A percentile compares a stretch with the other conserved stretches of the same genome.
These are phyloP conservation scores for Claviceps digitariae DNA, from an alignment of 2,329 filamentous ascomycete genomes.

Conservation along the genomic window DNA sequence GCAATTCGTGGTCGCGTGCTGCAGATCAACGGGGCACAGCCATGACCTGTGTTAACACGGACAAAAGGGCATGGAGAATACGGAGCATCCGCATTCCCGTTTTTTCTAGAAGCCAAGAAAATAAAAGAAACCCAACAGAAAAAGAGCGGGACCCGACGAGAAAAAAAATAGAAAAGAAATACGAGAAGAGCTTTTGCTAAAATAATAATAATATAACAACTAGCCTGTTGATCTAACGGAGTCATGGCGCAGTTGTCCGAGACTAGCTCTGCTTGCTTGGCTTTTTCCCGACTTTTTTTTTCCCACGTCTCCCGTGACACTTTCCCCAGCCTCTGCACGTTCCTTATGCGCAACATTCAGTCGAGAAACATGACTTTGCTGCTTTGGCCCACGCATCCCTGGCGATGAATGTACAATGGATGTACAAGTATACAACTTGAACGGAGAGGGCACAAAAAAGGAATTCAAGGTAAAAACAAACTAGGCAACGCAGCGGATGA, in stretches of 20 bases:
- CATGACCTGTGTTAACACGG: not conserved
- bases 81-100: not conserved
- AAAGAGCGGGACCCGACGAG: too few species aligned
- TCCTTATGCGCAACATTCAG: not conserved
- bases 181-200: not conserved
- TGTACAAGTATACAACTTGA: too few species aligned
- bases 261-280: not conserved
- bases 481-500: too few species aligned
- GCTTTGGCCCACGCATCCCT: not conserved
- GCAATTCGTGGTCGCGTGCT: not conserved
- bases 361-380: not conserved
- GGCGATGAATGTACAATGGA: not conserved
- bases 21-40: not conserved
- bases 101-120: not conserved
- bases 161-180: too few species aligned
- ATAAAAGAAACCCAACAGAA: not conserved
- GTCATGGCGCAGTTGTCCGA: not conserved
- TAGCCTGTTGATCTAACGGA: not conserved
- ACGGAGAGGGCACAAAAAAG: too few species aligned
- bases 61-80: not conserved
- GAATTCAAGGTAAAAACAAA: too few species aligned
- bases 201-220: too few species aligned
- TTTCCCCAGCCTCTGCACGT: not conserved
- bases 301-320: not conserved
- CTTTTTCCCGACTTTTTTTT: not conserved